Conservation (phyloP, 2,329 filamentous ascomycete genomes). For the Colletotrichum sublineola region DNA sequence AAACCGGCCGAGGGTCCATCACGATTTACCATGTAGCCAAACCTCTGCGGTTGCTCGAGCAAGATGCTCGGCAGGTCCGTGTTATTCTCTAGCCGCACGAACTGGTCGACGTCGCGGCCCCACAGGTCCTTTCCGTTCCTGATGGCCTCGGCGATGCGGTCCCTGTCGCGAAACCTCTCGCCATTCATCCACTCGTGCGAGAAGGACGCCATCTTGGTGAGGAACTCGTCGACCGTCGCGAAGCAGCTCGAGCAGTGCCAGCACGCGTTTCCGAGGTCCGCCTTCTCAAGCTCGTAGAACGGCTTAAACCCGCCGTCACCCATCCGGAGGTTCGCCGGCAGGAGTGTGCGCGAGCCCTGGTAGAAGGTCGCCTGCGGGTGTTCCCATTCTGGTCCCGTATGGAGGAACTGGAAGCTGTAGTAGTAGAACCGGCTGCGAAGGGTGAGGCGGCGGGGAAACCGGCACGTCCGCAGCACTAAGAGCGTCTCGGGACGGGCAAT, state of each 20-base stretch:
- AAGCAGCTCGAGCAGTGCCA: constrained; percentile 77
- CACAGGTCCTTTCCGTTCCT: constrained; percentile 67
- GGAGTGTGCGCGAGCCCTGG: constrained; percentile 58
- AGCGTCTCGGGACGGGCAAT: constrained; percentile 66
- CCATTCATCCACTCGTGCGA: constrained; percentile 63
- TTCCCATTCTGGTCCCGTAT: constrained; percentile 60
- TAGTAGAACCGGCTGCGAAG: constrained; percentile 68
- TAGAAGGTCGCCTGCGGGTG: constrained; percentile 73
- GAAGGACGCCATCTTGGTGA: constrained; percentile 65
- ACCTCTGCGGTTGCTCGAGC: constrained; percentile 54
- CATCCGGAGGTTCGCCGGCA: constrained; percentile 67
- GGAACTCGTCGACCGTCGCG: constrained; percentile 65
- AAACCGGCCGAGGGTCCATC: constrained; percentile 63
- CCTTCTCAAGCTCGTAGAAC: constrained; percentile 45
- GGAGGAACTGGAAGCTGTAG: constrained; percentile 69
- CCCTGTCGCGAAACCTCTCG: constrained; percentile 60
- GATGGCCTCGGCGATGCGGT: constrained; percentile 64
- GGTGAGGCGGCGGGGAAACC: constrained; percentile 66
- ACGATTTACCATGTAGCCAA: constrained; percentile 60
- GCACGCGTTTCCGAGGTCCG: constrained; percentile 59
- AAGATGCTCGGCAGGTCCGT: constrained; percentile 66
- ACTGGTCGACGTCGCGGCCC: constrained; percentile 62
- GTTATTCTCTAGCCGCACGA: constrained; percentile 63
- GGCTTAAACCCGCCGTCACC: constrained; percentile 41
- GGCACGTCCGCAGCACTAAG: constrained; percentile 63